Percentiles rank a stretch among this genome's conserved stretches.
Conservation (phyloP, 176 grass and related monocot species). For the Chloris gayana region DNA sequence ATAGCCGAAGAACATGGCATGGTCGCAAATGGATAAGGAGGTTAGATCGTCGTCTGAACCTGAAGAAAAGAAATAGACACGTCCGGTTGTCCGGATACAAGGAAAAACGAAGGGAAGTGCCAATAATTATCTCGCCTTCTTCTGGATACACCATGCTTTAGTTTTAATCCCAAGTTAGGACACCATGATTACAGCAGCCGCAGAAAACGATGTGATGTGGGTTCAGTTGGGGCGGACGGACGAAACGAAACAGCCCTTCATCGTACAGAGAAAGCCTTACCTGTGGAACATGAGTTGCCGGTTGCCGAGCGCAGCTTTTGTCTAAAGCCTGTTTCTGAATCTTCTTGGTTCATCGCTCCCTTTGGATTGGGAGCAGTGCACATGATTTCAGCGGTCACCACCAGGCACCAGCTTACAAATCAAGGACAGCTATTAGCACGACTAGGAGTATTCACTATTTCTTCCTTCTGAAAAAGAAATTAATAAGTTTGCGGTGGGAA, state of each 20-base stretch:
- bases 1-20: slow-evolving; percentile 28
- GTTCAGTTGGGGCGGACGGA: too few species aligned
- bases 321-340: too few species aligned
- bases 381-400: neutral
- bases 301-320: too few species aligned
- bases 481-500: too few species aligned
- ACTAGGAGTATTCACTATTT: too few species aligned
- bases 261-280: too few species aligned
- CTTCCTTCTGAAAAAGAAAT: too few species aligned
- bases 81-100: neutral
- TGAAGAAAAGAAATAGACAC: neutral
- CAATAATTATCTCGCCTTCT: neutral
- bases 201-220: neutral
- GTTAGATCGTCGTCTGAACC: neutral
- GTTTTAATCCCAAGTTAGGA: slow-evolving; percentile 9
- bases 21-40: neutral
- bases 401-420: neutral
- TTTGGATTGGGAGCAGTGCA: neutral
- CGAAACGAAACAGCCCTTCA: too few species aligned
- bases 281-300: too few species aligned
- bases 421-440: too few species aligned
- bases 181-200: too few species aligned
- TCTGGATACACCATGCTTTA: slow-evolving; percentile 12
- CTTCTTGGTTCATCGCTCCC: too few species aligned
- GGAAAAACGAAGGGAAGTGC: neutral